Evolutionary conservation across 2,329 filamentous ascomycete genomes (phyloP), one percentile per base, ranked within the genome.

Genomic region (Fusarium sp.): DNA sequence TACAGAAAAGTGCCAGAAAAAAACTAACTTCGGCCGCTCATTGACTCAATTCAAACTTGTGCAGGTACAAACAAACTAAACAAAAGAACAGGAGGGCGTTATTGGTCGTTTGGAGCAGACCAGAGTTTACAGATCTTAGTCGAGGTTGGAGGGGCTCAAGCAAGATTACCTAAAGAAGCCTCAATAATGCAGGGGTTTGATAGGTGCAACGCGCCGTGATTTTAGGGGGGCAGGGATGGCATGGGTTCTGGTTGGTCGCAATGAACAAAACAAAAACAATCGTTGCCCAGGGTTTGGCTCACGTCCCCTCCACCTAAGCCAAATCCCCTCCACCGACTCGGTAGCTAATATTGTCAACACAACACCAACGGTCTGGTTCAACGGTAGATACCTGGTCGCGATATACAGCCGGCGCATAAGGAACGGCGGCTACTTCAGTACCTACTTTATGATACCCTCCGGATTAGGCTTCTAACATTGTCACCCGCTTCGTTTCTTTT

Each of bases 241-340:
- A 54, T 63, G 55, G 53, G 48, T 15, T 46, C 43, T 68, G 66
- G 68, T 60, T 58, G 69, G 66, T 66, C 75, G 70, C 64, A 64
- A 65, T 43, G 47, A 76, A 75, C 66, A 77, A 77, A 77, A 77
- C 75, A 76, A 77, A 77, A 76, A 76, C 72, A 76, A 70, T 66
- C 71, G 72, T 74, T 72, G 70, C 64, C 57, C 52, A 71, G 69
- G 63, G 58, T 55, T 60, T 47, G 47, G 49, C 50, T 46, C 46
- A 29, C 39, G 58, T 59, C 47, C 42, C 63, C 58, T 67, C 55
- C 63, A 48, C 66, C 54, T 50, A 51, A 61, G 41, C 46, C 36
- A 61, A 62, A 69, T 58, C 66, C 66, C 48, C 52, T 66, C 52
- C 45, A 49, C 60, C 36, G 52, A 61, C 57, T 61, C 48, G 51